Evolutionary conservation across 2,329 filamentous ascomycete species (phyloP), one percentile per base, ranked within the genome.

Genomic region (Davidsoniella eucalypti): DNA sequence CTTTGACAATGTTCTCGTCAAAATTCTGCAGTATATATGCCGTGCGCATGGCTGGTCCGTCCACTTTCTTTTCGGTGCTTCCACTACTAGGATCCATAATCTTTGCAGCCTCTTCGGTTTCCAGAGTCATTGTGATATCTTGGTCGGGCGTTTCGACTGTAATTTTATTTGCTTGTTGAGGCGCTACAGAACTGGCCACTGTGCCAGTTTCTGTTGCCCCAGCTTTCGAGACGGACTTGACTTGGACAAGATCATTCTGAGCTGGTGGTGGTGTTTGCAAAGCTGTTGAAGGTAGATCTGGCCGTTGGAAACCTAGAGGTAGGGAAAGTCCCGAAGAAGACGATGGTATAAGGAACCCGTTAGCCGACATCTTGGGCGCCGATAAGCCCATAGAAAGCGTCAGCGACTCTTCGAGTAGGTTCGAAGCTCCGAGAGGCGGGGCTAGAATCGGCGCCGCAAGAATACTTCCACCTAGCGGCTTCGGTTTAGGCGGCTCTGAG

Each of bases 1-100:
- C 73, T 56, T 70, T 69, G 54, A 78, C 67, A 44, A 69, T 69
- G 46, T 70, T 67, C 42, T 75, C 69, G 57, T 78, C 68, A 58
- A 79, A 78, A 55, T 76, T 77, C 49, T 77, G 75, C 29, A 76
- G 69, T 45, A 78, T 71, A 54, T 78, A 75, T 61, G 74, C 70
- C 56, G 72, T 72, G 37, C 74, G 70, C 53, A 75, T 72, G 44
- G 79, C 72, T 54, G 55, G 55, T 45, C 56, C 54, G 6, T 14
- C 41, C 40, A 55, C 56, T 17, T 57, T 54, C 47, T 44, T 43
- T 39, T 44, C 33, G 12, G 23, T 33, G 16, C 29, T 21, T 21
- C 21, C 21, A 21, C 44, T 36, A 33, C 26, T 33, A 9, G 7
- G 26, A 8, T 33, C 26, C 10, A 7, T 12, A 7, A 9, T 33